Percentiles rank a stretch among this genome's conserved stretches.
phyloP scores from a whole-genome alignment of 306 rosid species.

The Morella rubra region DNA sequence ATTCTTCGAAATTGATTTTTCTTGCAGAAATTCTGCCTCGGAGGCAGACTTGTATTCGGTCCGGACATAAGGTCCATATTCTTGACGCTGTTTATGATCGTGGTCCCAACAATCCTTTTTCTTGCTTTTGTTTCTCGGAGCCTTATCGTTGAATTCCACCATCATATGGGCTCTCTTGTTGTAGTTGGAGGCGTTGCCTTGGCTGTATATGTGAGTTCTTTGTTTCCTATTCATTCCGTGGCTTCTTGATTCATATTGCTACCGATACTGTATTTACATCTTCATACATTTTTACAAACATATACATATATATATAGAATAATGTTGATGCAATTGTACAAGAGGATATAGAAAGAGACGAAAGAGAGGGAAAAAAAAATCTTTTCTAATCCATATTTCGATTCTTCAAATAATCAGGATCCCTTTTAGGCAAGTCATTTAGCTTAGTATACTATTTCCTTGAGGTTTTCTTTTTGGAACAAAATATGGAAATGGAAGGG shows the following conservation, averaged over 20 bases:
- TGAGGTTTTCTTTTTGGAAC: neutral
- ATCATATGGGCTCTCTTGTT: conserved; percentile 24
- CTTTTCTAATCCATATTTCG: neutral
- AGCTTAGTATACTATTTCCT: neutral
- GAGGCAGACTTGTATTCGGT: conserved; percentile 43
- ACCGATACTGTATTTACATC: neutral
- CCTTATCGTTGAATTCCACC: conserved; percentile 19
- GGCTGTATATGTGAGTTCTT: conserved; percentile 39
- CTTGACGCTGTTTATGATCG: conserved; percentile 38
- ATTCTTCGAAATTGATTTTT: neutral
- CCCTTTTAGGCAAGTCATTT: neutral
- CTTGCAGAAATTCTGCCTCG: conserved; percentile 36
- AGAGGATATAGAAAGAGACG: neutral
- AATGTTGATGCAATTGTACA: neutral
- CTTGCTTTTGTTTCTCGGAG: conserved; percentile 33
- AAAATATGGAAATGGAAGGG: neutral
- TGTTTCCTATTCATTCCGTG: neutral
- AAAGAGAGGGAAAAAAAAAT: neutral
- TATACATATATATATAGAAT: neutral
- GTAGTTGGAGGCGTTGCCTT: conserved; percentile 20
- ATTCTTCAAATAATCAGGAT: conserved; percentile 2
- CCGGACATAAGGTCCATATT: conserved; percentile 41
- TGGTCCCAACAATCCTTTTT: conserved; percentile 37
- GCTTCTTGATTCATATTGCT: neutral
- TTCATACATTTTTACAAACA: no score